Percentiles rank a stretch among this genome's conserved stretches.
Evolutionary conservation across 176 grass and related monocot genomes (phyloP).

Genomic region (Hsuehochloa calcarea): DNA sequence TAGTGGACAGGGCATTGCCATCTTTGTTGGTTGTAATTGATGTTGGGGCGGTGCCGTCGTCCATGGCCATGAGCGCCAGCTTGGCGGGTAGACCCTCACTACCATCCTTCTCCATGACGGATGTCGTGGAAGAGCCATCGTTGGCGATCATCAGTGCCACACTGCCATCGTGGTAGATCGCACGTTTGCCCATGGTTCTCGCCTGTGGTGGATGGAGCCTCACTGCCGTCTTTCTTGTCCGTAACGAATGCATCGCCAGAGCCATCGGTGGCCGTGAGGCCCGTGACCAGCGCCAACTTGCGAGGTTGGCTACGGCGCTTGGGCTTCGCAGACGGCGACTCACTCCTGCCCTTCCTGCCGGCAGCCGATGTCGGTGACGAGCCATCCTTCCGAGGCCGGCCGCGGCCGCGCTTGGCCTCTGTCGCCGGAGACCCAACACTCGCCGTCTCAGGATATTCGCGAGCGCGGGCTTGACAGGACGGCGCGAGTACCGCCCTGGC

Average conservation of each 20-base stretch:
- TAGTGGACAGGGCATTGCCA: neutral
- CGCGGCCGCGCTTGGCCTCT: neutral
- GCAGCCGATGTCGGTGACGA: neutral
- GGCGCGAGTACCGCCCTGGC: slow-evolving; percentile 23
- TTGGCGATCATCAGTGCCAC: neutral
- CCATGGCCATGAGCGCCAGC: neutral
- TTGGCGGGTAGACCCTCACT: neutral
- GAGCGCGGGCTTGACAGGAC: neutral
- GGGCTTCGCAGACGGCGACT: neutral
- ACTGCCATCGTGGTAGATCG: too few relatives aligned
- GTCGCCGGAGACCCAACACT: neutral
- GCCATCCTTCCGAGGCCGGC: slow-evolving; percentile 17
- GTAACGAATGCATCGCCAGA: neutral
- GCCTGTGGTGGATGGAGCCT: neutral
- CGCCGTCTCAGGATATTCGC: neutral
- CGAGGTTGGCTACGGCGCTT: slow-evolving; percentile 2
- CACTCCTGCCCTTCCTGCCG: neutral
- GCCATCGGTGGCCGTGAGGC: neutral
- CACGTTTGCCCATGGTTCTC: neutral
- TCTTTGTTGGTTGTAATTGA: neutral
- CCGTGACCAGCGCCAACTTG: neutral
- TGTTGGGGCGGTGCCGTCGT: neutral
- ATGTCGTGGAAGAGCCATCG: neutral
- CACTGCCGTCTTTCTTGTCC: neutral
- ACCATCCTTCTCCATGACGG: neutral